Base-by-base conservation (phyloP, 148 eudicot species). In the Selenicereus undatus region DNA sequence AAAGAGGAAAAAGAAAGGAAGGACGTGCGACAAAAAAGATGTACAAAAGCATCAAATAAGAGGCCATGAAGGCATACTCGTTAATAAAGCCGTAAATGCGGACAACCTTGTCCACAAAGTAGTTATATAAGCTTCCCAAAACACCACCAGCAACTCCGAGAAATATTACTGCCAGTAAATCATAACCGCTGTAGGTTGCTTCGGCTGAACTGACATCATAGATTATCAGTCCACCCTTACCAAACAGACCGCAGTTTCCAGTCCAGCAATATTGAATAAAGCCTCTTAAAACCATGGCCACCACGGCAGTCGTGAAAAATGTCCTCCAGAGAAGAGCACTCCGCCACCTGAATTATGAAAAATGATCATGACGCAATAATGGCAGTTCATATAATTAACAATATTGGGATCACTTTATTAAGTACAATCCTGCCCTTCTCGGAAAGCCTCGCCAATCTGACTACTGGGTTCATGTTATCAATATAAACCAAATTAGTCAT, bases 241-340 rank as follows among this genome's bases (percentile, higher is more conserved):
- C 90, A 83, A 88, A 88, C 42, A 88, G 84, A 51, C 90, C 90
- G 60, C 90, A 88, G 69, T 82, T 82, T 43, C 87, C 89, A 17
- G 79, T 65, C 82, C 81, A 82, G 70, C 90, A 88, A 79, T 80
- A 88, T n/a, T 82, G 78, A 32, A 88, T 81, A 29, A 88, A 79
- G 77, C 80, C 69, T 76, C 89, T 86, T 56, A 88, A 74, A 80
- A 88, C 87, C 32, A 88, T 78, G n/a, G 87, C 89, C 73, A 88
- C 90, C 18, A 86, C 78, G 75, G 90, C 90, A 24, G 90, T 86
- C 8, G 90, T 88, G 77, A 88, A 88, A 60, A 88, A 88, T 24
- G 90, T 82, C 78, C 90, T 80, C 90, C 90, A 88, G 22, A 88
- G 90, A 69, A 88, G 89, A 76, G 90, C 87, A 81, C 90, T 88